A percentile compares a stretch with the other conserved stretches of the same genome.
Conservation (phyloP, 2,329 filamentous ascomycete species). For the Paraconiothyrium sp. region DNA sequence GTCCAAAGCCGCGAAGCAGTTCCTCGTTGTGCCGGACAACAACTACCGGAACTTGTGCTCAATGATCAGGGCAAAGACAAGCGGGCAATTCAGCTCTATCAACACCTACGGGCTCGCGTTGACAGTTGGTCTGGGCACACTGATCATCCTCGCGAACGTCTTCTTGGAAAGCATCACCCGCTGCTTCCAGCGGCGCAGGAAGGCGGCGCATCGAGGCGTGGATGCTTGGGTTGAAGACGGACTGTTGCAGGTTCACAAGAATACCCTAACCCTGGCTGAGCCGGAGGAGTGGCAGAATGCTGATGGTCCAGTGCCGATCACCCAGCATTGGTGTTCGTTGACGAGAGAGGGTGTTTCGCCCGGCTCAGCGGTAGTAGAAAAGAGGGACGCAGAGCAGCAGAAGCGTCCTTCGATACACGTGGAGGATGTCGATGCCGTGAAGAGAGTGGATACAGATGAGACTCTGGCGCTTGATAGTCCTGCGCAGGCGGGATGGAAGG, state of each 20-base stretch:
- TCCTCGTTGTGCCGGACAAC: constrained; percentile 14
- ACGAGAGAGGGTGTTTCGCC: neutral
- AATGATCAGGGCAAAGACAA: constrained; percentile 16
- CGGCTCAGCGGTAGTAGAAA: neutral
- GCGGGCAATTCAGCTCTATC: constrained; percentile 12
- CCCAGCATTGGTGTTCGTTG: neutral
- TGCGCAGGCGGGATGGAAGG: neutral
- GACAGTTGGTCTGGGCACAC: constrained; percentile 11
- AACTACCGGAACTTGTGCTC: constrained; percentile 8
- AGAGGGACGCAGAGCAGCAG: neutral
- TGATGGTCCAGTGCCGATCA: constrained; percentile 1
- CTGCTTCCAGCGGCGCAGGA: constrained; percentile 9
- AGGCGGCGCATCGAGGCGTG: constrained; percentile 8
- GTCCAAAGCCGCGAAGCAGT: constrained; percentile 6
- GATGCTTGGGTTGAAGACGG: constrained; percentile 17
- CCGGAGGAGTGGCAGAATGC: neutral
- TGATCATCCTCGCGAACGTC: constrained; percentile 15
- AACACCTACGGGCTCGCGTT: constrained; percentile 16
- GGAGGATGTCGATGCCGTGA: constrained; percentile 7
- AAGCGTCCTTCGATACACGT: neutral
- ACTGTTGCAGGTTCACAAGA: constrained; percentile 13
- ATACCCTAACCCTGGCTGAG: neutral
- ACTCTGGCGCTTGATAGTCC: neutral
- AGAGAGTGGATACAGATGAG: constrained; percentile 1
- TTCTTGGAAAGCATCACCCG: constrained; percentile 10